Evolutionary conservation across 305 asterid genomes (phyloP), one percentile per base, ranked within the genome.

Genomic region (Fraxinus latifolia): DNA sequence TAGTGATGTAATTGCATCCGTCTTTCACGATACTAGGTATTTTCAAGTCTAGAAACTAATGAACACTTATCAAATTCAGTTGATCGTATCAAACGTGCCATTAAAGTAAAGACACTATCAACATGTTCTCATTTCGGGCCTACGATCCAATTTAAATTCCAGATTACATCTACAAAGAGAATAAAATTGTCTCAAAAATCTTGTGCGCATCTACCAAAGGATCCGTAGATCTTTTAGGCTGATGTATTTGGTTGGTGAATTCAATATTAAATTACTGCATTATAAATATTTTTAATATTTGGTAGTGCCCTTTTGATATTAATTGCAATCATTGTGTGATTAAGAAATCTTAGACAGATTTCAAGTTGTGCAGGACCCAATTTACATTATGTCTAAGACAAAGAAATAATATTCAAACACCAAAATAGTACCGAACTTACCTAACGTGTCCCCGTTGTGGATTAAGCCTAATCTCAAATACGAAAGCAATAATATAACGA

Each of bases 221-320:
- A 74, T 42, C 82, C 82, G 21, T 7, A 47, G 19, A 14, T 47
- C 44, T 17, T 25, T 23, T 39, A 37, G 27, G 62, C 39, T 23
- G 67, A 79, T 68, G 44, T 75, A 79, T 17, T 79, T 70, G 17
- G 70, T 82, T 81, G 85, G 71, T 23, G 71, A 62, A 23, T 23
- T 19, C 31, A 19, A 23, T 19, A 17, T 7, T 3, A 62, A 19
- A 62, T 62, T 19, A 62, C 11, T 23, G 33, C 27, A 7, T 62
- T 23, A 62, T 62, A 7, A 21, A 62, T 19, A 62, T 62, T 62
- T 62, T 62, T 23, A 7, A 67, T 67, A 67, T 27, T 27, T 4
- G 74, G 6, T 9, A 33, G 79, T 34, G 74, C 85, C 82, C 31
- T 68, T 47, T 47, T 67, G 60, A 65, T 82, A 36, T 76, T 65